phyloP scores from a whole-genome alignment of 305 asterid species.

The Rubia peregrina region DNA sequence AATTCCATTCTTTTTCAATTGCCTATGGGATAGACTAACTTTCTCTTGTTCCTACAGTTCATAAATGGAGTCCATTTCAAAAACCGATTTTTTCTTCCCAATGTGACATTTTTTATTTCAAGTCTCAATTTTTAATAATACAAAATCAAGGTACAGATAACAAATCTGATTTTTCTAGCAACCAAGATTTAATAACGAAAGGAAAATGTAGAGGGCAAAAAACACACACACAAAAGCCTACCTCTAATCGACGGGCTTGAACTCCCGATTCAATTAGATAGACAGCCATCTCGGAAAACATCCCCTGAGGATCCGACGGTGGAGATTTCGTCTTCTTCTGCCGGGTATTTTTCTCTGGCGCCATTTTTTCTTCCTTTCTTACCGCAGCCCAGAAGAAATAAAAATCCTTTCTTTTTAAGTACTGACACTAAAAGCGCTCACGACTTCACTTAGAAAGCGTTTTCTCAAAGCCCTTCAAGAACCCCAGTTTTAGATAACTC shows the following conservation, averaged over 20 bases:
- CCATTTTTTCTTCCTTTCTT: constrained; percentile 31
- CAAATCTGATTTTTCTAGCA: not conserved
- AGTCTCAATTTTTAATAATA: no score
- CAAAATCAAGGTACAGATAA: no score
- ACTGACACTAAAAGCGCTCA: not conserved
- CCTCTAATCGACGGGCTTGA: constrained; percentile 73
- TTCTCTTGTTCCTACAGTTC: no score
- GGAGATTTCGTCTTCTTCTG: constrained; percentile 36
- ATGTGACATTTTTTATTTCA: not conserved
- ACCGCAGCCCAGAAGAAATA: constrained; percentile 1
- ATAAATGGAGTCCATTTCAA: not conserved
- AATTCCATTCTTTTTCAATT: not conserved
- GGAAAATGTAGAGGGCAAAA: not conserved
- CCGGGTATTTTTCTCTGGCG: constrained; percentile 50
- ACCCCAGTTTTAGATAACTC: not conserved
- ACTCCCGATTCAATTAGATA: constrained; percentile 49
- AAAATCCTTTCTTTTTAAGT: not conserved
- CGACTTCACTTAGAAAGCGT: not conserved
- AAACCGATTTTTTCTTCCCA: not conserved
- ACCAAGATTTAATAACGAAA: not conserved
- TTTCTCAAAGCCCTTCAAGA: constrained; percentile 2
- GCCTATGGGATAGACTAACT: not conserved
- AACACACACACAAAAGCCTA: constrained; percentile 12
- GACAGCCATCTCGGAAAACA: constrained; percentile 62
- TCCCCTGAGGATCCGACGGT: constrained; percentile 66